A percentile compares a stretch with the other conserved stretches of the same genome.
Evolutionary conservation across 176 grass and related monocot genomes (phyloP).

Genomic region (Juncus effusus): DNA sequence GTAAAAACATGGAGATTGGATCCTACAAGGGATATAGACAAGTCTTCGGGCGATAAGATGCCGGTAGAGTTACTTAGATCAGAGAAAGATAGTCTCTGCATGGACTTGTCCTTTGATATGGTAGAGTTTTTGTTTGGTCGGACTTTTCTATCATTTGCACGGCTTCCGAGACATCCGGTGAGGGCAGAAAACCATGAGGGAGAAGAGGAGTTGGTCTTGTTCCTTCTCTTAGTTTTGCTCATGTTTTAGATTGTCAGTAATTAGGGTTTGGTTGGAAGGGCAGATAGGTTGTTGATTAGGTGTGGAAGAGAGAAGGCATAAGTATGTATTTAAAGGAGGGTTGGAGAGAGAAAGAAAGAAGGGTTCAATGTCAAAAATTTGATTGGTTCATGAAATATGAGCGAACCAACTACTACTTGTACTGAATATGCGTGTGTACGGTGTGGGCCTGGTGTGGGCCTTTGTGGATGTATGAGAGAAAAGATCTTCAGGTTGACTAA

Average conservation of each 20-base stretch:
- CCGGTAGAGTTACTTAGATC: conserved; percentile 49
- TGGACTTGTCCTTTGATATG: conserved; percentile 7
- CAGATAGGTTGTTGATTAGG: conserved; percentile 2
- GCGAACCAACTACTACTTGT: conserved; percentile 25
- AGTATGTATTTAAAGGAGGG: conserved; percentile 11
- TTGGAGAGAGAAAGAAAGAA: not conserved
- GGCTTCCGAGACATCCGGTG: conserved; percentile 7
- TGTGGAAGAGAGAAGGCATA: conserved; percentile 13
- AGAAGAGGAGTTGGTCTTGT: not conserved
- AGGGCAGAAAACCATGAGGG: conserved; percentile 10
- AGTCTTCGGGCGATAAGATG: conserved; percentile 52
- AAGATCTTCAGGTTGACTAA: conserved; percentile 8
- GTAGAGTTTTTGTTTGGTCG: conserved; percentile 1
- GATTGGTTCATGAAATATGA: conserved; percentile 20
- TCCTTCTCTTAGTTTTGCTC: conserved; percentile 11
- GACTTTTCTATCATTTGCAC: conserved; percentile 6
- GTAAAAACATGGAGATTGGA: conserved; percentile 75
- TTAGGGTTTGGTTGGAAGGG: conserved; percentile 6
- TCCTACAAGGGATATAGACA: conserved; percentile 67
- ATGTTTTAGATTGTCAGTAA: conserved; percentile 3
- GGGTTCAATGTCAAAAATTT: not conserved
- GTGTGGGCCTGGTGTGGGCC: not conserved
- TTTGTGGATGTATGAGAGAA: not conserved
- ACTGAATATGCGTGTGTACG: conserved; percentile 20
- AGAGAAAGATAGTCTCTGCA: conserved; percentile 55